Base-by-base conservation (phyloP, 2,329 filamentous ascomycete species). In the Teratosphaeria destructans region DNA sequence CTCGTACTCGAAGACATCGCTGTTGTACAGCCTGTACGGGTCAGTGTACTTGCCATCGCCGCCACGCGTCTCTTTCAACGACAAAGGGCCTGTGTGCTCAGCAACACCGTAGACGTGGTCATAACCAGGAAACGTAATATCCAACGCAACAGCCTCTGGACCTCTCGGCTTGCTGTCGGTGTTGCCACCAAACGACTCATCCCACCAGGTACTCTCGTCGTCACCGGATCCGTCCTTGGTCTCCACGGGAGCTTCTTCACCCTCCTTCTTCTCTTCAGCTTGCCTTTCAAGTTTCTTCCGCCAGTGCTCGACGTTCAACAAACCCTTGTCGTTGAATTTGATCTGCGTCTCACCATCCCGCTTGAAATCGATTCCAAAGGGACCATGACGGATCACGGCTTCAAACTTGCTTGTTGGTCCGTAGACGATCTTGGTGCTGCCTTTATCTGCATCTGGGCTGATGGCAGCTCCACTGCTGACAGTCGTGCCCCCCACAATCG, bases 1-100 rank as follows among this genome's bases (percentile, higher is more conserved):
- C 68, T 96, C 87, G 73, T 99, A 99, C 76, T 99, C 94, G 68
- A 99, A 99, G 11, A 99, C 94, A 72, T 99, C 94, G 35, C 90
- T 83, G 74, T 99, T 99, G 78, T 96, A 96, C 74, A 99, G 76
- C 43, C 94, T 85, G 77, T 99, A 99, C 0, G 94, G 94, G 63
- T 99, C 90, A 10, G 82, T 80, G 74, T 94, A 90, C 67, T 90
- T 89, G 62, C 89, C 90, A 23, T 90, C 84, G 27, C 91, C 91
- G 57, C 93, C 94, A 58, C 90, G 87, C 12, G 94, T 99, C 73
- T 95, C 85, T 75, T 89, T 94, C 66, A 99, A 77, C 0, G 93
- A 95, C 54, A 99, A 74, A 6, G 92, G 86, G 2, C 92, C 90
- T 39, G 94, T 85, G 75, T 99, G 94, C 71, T 95, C 92, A 1